These are phyloP conservation scores for Mycena indigotica DNA, from an alignment of 768 basidiomycete species.

Conservation along the genomic window DNA sequence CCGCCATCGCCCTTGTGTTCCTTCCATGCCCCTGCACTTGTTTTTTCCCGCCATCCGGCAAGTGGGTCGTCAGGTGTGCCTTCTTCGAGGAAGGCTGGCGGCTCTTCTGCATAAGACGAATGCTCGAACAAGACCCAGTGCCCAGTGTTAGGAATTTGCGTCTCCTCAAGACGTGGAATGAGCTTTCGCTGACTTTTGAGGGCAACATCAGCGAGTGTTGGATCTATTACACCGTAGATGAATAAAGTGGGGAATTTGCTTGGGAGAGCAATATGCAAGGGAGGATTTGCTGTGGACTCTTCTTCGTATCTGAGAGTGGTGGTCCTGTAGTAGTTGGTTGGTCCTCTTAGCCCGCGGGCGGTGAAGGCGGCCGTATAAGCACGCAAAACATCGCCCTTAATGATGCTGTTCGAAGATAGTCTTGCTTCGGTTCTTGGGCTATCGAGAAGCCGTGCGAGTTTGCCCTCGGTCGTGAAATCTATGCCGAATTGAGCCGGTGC, in stretches of 20 bases:
- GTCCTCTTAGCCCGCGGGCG: conserved; percentile 67
- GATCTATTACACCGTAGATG: conserved; percentile 60
- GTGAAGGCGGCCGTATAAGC: conserved; percentile 11
- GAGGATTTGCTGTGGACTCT: conserved; percentile 34
- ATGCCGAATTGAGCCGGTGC: conserved; percentile 1
- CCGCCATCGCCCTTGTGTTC: conserved; percentile 12
- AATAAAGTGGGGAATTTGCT: conserved; percentile 60
- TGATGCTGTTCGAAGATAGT: conserved; percentile 1
- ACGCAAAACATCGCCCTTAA: conserved; percentile 9
- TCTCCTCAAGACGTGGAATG: conserved; percentile 50
- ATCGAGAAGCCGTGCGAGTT: conserved; percentile 7
- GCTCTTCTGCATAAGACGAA: conserved; percentile 29
- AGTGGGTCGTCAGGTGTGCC: conserved; percentile 8
- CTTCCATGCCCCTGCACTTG: conserved; percentile 12
- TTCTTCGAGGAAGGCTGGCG: conserved; percentile 24
- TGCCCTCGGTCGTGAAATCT: conserved; percentile 5
- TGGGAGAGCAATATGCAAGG: conserved; percentile 29
- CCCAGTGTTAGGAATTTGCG: conserved; percentile 56
- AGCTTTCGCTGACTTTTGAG: conserved; percentile 51
- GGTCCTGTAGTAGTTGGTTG: conserved; percentile 79
- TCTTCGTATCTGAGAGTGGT: conserved; percentile 63
- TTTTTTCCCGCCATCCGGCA: conserved; percentile 2
- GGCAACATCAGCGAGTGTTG: conserved; percentile 43
- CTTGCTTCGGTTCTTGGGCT: too few species aligned
- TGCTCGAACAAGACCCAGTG: conserved; percentile 76